These are phyloP conservation scores for Trichopus zeylanicus DNA, from an alignment of 116 monocot genomes.

Conservation along the genomic window DNA sequence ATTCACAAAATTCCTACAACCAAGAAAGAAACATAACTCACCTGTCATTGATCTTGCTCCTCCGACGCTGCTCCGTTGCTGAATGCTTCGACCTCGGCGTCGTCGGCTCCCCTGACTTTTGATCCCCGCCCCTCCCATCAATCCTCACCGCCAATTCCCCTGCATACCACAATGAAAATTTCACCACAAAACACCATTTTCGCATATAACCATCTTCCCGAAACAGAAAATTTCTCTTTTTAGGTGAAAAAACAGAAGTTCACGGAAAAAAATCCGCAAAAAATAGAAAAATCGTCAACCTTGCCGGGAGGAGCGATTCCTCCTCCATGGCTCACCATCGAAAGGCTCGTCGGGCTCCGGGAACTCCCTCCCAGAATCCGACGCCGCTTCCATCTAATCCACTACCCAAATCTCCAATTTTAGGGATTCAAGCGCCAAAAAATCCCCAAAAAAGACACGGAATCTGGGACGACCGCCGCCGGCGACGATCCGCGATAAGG, in stretches of 20 bases:
- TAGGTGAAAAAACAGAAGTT: not conserved
- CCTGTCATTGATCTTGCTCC: constrained; percentile 84
- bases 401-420: not conserved
- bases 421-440: not conserved
- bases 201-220: not conserved
- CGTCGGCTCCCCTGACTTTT: constrained; percentile 35
- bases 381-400: constrained; percentile 26
- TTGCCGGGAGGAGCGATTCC: constrained; percentile 20
- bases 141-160: constrained; percentile 26
- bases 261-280: not conserved
- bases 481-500: not conserved
- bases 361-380: constrained; percentile 15
- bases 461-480: not conserved
- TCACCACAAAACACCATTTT: not conserved
- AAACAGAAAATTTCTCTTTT: not conserved
- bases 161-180: not conserved
- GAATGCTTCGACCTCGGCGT: constrained; percentile 75
- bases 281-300: constrained; percentile 1
- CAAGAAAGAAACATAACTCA: constrained; percentile 11
- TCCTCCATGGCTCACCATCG: constrained; percentile 24
- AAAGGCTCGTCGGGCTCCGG: constrained; percentile 23
- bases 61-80: constrained; percentile 69
- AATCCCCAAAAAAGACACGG: not conserved
- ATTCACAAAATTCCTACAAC: not conserved
- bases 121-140: constrained; percentile 42